Evolutionary conservation across 257 asterid species (phyloP).

Genomic region (Solanum megistacrolobum): DNA sequence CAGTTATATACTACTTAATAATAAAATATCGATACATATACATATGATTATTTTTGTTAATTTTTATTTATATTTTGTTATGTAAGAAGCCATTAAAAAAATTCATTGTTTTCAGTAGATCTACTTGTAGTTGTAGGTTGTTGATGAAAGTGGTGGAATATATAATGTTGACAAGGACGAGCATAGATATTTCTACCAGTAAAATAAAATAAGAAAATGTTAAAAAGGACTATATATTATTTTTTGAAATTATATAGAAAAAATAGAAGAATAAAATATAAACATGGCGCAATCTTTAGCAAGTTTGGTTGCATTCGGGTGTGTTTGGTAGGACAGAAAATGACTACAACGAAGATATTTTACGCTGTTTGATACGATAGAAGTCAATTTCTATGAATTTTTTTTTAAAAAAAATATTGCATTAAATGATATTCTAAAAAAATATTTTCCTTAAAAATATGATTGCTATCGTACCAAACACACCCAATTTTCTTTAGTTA

Average conservation of each 20-base stretch:
- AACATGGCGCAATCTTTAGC: not conserved
- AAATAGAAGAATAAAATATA: not conserved
- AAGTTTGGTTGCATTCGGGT: not conserved
- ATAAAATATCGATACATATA: not conserved
- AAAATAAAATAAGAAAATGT: not conserved
- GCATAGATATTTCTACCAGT: not conserved
- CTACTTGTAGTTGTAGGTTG: not conserved
- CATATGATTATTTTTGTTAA: not conserved
- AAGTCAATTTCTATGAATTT: not conserved
- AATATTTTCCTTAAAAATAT: not conserved
- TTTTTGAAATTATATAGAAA: not conserved
- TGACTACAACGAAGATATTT: not conserved
- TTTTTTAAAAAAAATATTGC: too few relatives aligned
- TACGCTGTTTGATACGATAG: not conserved
- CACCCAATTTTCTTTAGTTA: not conserved
- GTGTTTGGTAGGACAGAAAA: not conserved
- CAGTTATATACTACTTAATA: not conserved
- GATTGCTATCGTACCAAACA: not conserved
- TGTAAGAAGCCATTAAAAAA: not conserved
- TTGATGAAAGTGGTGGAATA: not conserved
- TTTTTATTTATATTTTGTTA: not conserved
- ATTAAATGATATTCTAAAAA: not conserved
- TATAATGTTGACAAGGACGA: not conserved
- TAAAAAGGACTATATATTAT: not conserved
- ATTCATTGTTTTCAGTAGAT: not conserved